Evolutionary conservation across 2,329 filamentous ascomycete species (phyloP).

Genomic region (Penicillium sp.): DNA sequence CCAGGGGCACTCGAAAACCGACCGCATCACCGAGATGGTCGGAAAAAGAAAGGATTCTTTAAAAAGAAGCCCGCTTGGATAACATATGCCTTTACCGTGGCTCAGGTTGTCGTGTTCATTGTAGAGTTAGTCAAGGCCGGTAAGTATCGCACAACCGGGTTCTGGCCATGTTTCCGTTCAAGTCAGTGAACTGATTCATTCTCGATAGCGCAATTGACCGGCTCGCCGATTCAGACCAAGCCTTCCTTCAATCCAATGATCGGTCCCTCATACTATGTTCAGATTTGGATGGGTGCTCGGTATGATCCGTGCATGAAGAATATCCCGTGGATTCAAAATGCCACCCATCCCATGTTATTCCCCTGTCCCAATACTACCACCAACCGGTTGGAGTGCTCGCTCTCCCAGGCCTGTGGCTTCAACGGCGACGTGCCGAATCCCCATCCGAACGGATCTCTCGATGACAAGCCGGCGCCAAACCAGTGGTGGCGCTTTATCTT

Average conservation of each 20-base stretch:
- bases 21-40: constrained; percentile 6
- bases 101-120: constrained; percentile 81
- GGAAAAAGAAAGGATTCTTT: constrained; percentile 49
- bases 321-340: constrained; percentile 39
- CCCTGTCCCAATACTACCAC: constrained; percentile 76
- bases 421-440: constrained; percentile 71
- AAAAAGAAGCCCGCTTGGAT: constrained; percentile 65
- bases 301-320: constrained; percentile 95
- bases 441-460: constrained; percentile 42
- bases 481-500: constrained; percentile 97
- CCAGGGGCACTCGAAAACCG: constrained; percentile 42
- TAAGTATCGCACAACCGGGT: constrained; percentile 40
- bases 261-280: constrained; percentile 78
- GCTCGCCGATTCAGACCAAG: constrained; percentile 61
- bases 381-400: constrained; percentile 56
- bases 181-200: constrained; percentile 6
- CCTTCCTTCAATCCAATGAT: constrained; percentile 96
- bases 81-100: constrained; percentile 69
- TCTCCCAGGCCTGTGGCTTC: constrained; percentile 70
- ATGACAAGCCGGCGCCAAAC: constrained; percentile 63
- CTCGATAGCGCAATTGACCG: constrained; percentile 63
- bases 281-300: constrained; percentile 95
- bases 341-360: constrained; percentile 47
- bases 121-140: constrained; percentile 80
- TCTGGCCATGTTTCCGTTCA: not conserved